Evolutionary conservation across 2,329 filamentous ascomycete species (phyloP).

Genomic region (Penicillium sp.): DNA sequence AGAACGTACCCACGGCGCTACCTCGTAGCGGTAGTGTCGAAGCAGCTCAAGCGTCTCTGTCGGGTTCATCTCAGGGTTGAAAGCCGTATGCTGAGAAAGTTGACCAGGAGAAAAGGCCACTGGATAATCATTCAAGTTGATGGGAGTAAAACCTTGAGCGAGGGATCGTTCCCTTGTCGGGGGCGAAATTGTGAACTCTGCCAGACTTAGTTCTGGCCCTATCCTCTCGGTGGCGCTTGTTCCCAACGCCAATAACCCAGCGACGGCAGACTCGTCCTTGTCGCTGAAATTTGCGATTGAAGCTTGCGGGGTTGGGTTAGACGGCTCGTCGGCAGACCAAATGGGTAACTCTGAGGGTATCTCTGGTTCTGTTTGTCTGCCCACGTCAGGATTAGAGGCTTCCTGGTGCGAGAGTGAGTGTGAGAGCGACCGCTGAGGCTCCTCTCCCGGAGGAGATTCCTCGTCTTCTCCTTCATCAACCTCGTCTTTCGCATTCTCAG

Average conservation of each 20-base stretch:
- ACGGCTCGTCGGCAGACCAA: conserved; percentile 1
- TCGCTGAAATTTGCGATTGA: conserved; percentile 21
- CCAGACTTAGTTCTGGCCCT: conserved; percentile 3
- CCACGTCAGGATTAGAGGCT: neutral
- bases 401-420: neutral
- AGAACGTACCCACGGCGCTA: conserved; percentile 51
- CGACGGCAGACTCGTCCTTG: conserved; percentile 34
- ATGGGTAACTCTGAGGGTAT: neutral
- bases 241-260: conserved; percentile 32
- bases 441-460: neutral
- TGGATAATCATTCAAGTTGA: neutral
- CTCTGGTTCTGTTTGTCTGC: neutral
- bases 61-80: conserved; percentile 3
- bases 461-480: neutral
- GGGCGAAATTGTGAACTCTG: conserved; percentile 13
- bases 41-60: conserved; percentile 41
- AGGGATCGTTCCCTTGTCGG: neutral
- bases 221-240: conserved; percentile 14
- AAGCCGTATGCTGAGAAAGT: neutral
- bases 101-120: conserved; percentile 2
- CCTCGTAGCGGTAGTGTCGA: conserved; percentile 51
- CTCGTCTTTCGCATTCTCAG: conserved; percentile 13
- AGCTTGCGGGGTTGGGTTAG: neutral
- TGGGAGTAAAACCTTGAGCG: neutral
- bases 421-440: neutral